Base-by-base conservation (phyloP, 2,329 filamentous ascomycete species). In the Gaeumannomyces sp. region DNA sequence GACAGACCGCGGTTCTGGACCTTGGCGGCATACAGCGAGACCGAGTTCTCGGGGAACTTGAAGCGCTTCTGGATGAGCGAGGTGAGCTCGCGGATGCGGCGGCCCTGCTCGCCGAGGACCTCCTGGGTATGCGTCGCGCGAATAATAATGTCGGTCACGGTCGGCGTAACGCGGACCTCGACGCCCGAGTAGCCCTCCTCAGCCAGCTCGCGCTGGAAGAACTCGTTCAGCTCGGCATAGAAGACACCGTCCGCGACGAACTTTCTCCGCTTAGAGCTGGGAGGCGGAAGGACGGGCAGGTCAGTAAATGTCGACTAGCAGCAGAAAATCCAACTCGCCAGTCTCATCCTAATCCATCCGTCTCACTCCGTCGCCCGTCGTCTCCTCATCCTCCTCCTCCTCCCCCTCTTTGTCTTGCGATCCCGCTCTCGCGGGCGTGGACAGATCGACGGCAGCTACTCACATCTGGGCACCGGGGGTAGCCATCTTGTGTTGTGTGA, bases 41-140 rank as follows among this genome's bases (percentile, higher is more conserved):
- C 95, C 75, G 91, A 96, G 91, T 98, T 98, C 87, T 98, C 94
- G 83, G 95, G 94, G 90, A 99, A 99, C 88, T 97, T 97, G 92
- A 99, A 99, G 79, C 95, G 93, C 91, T 99, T 98, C 88, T 99
- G 96, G 88, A 99, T 99, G 80, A 99, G 90, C 77, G 93, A 97
- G 80, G 95, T 99, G 83, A 99, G 93, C 88, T 99, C 95, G 82
- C 95, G 94, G 83, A 99, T 99, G 85, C 95, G 92, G 85, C 95
- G 93, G 78, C 95, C 95, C 88, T 99, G 95, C 90, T 99, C 95
- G 79, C 95, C 95, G 78, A 99, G 92, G 75, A 99, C 96, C 87
- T 99, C 96, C 86, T 99, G 95, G 79, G 95, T 99, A 90, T 99
- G 95, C 78, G 95, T 99, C 79, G 95, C 95, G 82, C 95, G 95